Evolutionary conservation across 495 filamentous ascomycete genomes (phyloP).

Genomic region (Penicillium waksmanii): DNA sequence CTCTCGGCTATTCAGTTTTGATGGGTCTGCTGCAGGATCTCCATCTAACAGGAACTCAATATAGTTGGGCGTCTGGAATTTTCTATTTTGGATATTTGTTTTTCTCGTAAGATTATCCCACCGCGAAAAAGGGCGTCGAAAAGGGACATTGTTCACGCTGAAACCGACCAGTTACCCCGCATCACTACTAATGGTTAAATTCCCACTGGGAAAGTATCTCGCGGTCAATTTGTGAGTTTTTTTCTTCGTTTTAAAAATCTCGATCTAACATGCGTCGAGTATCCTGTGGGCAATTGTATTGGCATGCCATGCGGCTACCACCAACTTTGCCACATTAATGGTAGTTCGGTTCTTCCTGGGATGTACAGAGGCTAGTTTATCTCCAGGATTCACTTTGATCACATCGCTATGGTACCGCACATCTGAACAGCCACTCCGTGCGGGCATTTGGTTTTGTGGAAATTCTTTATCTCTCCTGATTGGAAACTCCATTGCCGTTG

Average conservation of each 20-base stretch:
- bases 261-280: conserved; percentile 14
- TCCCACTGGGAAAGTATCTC: conserved; percentile 49
- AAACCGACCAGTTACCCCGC: conserved; percentile 26
- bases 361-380: conserved; percentile 50
- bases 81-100: conserved; percentile 65
- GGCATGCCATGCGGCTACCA: conserved; percentile 50
- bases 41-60: conserved; percentile 52
- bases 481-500: conserved; percentile 27
- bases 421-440: conserved; percentile 54
- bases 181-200: conserved; percentile 46
- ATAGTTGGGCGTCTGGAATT: conserved; percentile 55
- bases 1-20: conserved; percentile 37
- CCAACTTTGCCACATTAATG: conserved; percentile 51
- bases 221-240: conserved; percentile 49
- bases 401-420: conserved; percentile 48
- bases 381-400: conserved; percentile 29
- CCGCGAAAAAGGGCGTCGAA: neutral
- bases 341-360: conserved; percentile 53
- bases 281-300: conserved; percentile 46
- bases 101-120: conserved; percentile 32
- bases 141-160: neutral
- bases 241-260: neutral
- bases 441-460: conserved; percentile 53
- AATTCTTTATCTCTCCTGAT: conserved; percentile 30
- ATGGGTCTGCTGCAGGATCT: conserved; percentile 50